Evolutionary conservation across 2,329 filamentous ascomycete species (phyloP).

Genomic region (Aspergillus pseudonomiae): DNA sequence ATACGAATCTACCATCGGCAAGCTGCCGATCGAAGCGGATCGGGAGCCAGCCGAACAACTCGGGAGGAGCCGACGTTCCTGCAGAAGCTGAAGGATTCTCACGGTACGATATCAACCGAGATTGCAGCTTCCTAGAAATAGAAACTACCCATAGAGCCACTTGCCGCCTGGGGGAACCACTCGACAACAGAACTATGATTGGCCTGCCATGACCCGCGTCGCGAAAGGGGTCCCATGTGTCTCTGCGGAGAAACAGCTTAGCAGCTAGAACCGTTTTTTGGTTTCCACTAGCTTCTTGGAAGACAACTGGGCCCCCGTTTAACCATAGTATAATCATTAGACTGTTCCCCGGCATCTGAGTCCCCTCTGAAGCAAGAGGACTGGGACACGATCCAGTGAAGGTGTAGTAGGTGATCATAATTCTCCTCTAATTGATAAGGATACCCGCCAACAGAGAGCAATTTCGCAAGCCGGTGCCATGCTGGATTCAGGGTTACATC

Average conservation of each 20-base stretch:
- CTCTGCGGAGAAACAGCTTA: background rate
- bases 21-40: background rate
- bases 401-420: background rate
- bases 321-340: background rate
- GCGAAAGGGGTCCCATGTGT: background rate
- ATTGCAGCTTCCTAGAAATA: background rate
- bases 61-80: background rate
- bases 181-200: background rate
- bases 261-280: background rate
- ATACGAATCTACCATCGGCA: background rate
- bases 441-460: rapidly evolving
- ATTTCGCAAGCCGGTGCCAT: background rate
- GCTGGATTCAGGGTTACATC: background rate
- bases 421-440: background rate
- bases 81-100: background rate
- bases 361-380: too few species aligned
- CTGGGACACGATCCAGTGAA: background rate
- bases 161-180: background rate
- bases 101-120: background rate
- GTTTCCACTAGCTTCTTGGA: too few species aligned
- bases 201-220: background rate
- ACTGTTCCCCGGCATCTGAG: background rate
- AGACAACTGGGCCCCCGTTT: rapidly evolving
- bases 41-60: background rate
- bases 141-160: background rate